Base-by-base conservation (phyloP, 1,139 yeast genomes). In the Suhomyces choctaworum region DNA sequence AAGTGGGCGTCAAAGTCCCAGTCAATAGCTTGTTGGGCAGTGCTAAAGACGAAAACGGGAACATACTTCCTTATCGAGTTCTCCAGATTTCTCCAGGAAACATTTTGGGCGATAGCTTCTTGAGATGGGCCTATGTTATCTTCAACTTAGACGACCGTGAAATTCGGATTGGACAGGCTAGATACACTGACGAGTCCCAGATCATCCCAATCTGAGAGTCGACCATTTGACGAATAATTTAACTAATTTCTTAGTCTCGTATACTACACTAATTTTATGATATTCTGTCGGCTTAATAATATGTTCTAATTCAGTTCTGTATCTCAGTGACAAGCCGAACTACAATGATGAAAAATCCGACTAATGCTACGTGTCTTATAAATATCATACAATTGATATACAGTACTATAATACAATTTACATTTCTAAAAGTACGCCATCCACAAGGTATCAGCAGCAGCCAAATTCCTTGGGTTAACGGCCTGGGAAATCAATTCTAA, bases 401-500 rank as follows among this genome's bases (percentile, higher is more conserved):
- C n/a, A n/a, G n/a, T 17, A 17, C 8, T 7, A 17, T 17, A 17
- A 17, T 17, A 17, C 20, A 17, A 17, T 7, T 17, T 17, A 7
- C n/a, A n/a, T 17, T 17, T 7, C 20, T 64, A 84, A 48, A 90
- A 76, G 66, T 89, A 92, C 1, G 98, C 95, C 96, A 92, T 89
- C 94, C 96, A 92, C 45, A 88, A 73, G 20, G 90, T 83, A 53
- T 94, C 98, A 13, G 96, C 85, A 41, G 89, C 81, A 10, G 97
- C 97, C 56, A 94, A 68, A 52, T 88, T 88, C 51, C 96, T 78
- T 22, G 98, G 97, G 55, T 90, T 92, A 10, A 92, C 98, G 4
- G 99, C 97, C 54, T 87, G 94, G 3, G 96, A 84, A 36, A 94
- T 88, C 55, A 92, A 75, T 50, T 92, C 97, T 48, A 92, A 75